Percentiles rank a stretch among this genome's conserved stretches.
Conservation (phyloP, 768 basidiomycete species). For the Rhodotorula paludigena region DNA sequence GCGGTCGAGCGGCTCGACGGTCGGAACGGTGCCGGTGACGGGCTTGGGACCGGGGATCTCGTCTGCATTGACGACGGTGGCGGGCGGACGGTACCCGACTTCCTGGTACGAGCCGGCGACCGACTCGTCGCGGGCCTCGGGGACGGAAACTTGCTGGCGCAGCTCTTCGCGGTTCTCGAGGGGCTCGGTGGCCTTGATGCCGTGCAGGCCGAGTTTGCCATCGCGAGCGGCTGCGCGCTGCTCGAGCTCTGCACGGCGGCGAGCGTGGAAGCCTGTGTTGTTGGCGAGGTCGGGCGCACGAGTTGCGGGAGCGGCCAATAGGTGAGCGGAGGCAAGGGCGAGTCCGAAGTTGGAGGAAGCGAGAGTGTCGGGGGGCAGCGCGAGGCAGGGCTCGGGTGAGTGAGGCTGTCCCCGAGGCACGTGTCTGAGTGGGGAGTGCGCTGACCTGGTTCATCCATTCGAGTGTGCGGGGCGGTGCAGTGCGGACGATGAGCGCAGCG, state of each 20-base stretch:
- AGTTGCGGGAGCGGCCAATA: neutral
- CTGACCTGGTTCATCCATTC: conserved; percentile 40
- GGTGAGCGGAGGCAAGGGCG: neutral
- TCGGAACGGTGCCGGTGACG: conserved; percentile 1
- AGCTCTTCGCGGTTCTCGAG: conserved; percentile 17
- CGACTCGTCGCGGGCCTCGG: neutral
- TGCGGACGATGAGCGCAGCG: neutral
- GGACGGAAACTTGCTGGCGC: conserved; percentile 11
- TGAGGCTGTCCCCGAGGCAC: too few relatives aligned
- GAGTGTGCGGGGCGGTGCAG: neutral
- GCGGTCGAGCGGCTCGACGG: conserved; percentile 15
- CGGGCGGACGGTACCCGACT: neutral
- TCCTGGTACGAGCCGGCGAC: neutral
- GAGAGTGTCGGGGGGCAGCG: neutral
- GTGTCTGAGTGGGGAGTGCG: too few relatives aligned
- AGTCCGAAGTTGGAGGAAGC: neutral
- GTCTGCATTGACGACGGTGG: neutral
- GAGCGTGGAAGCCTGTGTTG: conserved; percentile 38
- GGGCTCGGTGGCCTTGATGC: conserved; percentile 48
- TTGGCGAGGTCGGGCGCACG: neutral
- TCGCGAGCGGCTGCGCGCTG: conserved; percentile 50
- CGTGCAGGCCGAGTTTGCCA: conserved; percentile 58
- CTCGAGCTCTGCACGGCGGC: conserved; percentile 31
- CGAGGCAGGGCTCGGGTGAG: fast-evolving
- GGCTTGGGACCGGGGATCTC: conserved; percentile 29